Base-by-base conservation (phyloP, 169 alveolate genomes). In the Babesia ovata region DNA sequence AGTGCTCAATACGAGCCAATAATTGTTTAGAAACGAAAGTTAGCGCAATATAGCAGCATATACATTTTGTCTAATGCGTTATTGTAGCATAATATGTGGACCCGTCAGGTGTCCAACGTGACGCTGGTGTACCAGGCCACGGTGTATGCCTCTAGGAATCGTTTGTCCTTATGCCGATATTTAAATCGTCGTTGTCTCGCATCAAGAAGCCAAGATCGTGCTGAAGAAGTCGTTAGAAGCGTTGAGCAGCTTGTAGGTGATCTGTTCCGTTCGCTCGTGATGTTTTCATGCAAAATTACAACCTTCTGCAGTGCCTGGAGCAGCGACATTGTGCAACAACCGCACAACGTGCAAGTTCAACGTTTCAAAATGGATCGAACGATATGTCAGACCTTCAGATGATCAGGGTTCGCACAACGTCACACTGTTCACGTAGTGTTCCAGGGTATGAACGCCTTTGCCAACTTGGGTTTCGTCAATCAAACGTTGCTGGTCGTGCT, bases 361-460 rank as follows among this genome's bases (percentile, higher is more conserved):
- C 44, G 49, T 83, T 83, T n/a, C n/a, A 62, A 10, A 78, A 83
- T 22, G 60, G 29, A n/a, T 53, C 72, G 36, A 28, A 73, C 19
- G 65, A 66, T n/a, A 29, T 83, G 59, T 50, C 72, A 13, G 86
- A 86, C 22, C 69, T 74, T 29, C 90, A 83, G 19, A 29, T 83
- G 16, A 6, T 83, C 63, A 76, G 86, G 86, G 90, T 83, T 66
- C 16, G 12, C 6, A 10, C 22, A 10, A 28, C 53, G 44, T 14
- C 17, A 6, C 45, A 21, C 39, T 8, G 10, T 9, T 13, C 2
- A 6, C 16, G 33, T 6, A 26, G 11, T 44, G 24, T 33, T 33
- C 6, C 50, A 83, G 90, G 79, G 71, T 21, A 26, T 83, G 44
- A 73, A 83, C 42, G 71, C 90, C 6, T 83, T 61, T 22, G 54